Percentiles rank a stretch among this genome's conserved stretches.
Evolutionary conservation across 2,329 filamentous ascomycete genomes (phyloP).

Genomic region (Berkeleyomyces rouxiae): DNA sequence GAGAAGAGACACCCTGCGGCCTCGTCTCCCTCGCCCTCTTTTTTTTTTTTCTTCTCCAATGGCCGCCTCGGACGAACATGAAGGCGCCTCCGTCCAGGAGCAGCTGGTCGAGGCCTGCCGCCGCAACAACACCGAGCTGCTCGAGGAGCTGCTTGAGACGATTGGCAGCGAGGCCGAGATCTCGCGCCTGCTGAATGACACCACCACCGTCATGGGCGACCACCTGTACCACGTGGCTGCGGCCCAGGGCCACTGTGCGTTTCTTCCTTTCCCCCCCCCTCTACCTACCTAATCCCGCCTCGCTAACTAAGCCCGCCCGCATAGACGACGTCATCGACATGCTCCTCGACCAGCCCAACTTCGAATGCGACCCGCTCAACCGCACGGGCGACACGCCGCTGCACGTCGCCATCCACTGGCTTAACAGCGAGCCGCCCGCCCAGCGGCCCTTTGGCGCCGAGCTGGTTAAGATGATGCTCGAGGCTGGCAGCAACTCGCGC

Average conservation of each 20-base stretch:
- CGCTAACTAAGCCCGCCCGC: background rate
- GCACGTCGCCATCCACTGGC: constrained; percentile 61
- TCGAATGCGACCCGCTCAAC: constrained; percentile 70
- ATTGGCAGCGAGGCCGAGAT: constrained; percentile 47
- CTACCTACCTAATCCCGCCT: background rate
- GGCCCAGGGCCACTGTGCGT: constrained; percentile 66
- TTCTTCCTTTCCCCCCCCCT: background rate
- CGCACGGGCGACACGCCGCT: constrained; percentile 58
- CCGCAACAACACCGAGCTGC: constrained; percentile 76
- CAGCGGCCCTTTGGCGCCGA: constrained; percentile 48
- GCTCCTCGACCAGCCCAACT: constrained; percentile 66
- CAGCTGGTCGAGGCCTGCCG: constrained; percentile 84
- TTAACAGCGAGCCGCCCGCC: constrained; percentile 48
- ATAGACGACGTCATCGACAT: constrained; percentile 64
- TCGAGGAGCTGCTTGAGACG: constrained; percentile 53
- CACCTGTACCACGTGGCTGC: constrained; percentile 83
- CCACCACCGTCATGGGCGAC: constrained; percentile 73
- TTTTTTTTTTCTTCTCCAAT: background rate
- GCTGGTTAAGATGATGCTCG: constrained; percentile 64
- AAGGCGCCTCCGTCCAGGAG: constrained; percentile 78
- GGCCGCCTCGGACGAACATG: constrained; percentile 8
- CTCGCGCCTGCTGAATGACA: constrained; percentile 66
- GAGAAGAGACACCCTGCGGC: too few relatives aligned
- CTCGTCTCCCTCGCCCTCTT: too few relatives aligned
- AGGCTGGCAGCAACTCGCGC: constrained; percentile 49